These are phyloP conservation scores for Ogataea paradorogensis DNA, from an alignment of 805 yeast species.

Conservation along the genomic window DNA sequence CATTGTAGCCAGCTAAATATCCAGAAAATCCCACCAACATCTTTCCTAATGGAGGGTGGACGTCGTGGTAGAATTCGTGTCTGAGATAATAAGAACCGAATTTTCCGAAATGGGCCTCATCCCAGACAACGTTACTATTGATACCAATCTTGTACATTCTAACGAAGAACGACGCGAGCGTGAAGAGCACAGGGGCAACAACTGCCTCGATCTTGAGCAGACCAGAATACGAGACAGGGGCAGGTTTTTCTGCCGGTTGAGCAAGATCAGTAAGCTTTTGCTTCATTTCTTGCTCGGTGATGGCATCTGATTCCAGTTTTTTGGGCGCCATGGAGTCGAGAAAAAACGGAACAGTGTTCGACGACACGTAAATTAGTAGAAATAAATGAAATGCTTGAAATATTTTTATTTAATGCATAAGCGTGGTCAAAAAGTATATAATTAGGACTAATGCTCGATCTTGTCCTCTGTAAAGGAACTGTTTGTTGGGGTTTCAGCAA, in stretches of 20 bases:
- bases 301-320: constrained; percentile 10
- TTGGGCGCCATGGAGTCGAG: constrained; percentile 6
- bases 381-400: constrained; percentile 1
- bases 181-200: constrained; percentile 60
- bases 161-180: constrained; percentile 64
- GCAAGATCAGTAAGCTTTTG: constrained; percentile 31
- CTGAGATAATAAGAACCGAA: constrained; percentile 78
- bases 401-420: background rate
- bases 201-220: constrained; percentile 28
- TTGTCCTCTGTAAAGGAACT: constrained; percentile 6
- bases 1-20: constrained; percentile 80
- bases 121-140: constrained; percentile 86
- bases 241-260: constrained; percentile 13
- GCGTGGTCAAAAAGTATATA: background rate
- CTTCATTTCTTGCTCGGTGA: constrained; percentile 33
- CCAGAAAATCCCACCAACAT: constrained; percentile 78
- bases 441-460: background rate
- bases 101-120: constrained; percentile 93
- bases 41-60: constrained; percentile 85
- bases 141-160: constrained; percentile 74
- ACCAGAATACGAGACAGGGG: constrained; percentile 3
- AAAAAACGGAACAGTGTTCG: constrained; percentile 3
- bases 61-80: constrained; percentile 82
- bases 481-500: background rate
- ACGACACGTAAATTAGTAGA: constrained; percentile 11